A percentile compares a stretch with the other conserved stretches of the same genome.
These are phyloP conservation scores for Venturia carpophila DNA, from an alignment of 2,329 filamentous ascomycete species.

Conservation along the genomic window DNA sequence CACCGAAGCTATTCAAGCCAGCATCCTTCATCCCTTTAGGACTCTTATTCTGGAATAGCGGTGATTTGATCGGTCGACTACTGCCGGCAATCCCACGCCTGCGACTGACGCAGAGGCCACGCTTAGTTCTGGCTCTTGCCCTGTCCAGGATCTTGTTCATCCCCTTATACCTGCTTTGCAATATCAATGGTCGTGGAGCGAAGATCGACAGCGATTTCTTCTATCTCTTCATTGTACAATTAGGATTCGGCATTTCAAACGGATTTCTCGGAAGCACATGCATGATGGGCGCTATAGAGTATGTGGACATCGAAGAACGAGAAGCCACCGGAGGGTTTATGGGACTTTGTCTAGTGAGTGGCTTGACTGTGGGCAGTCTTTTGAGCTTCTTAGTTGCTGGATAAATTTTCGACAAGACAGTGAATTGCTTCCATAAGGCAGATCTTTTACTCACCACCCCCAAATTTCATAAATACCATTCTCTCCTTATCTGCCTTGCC, in stretches of 20 bases:
- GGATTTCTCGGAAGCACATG: slow-evolving; percentile 79
- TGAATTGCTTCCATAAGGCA: too few relatives aligned
- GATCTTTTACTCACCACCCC: too few relatives aligned
- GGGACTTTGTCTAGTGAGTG: slow-evolving; percentile 80
- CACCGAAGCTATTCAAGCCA: slow-evolving; percentile 57
- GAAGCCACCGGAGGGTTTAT: slow-evolving; percentile 92
- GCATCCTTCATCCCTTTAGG: slow-evolving; percentile 79
- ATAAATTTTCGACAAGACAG: not conserved
- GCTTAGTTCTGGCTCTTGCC: slow-evolving; percentile 58
- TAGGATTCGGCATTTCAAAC: slow-evolving; percentile 76
- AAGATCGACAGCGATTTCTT: slow-evolving; percentile 73
- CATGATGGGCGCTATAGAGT: slow-evolving; percentile 84
- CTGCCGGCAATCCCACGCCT: slow-evolving; percentile 52
- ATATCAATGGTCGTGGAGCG: slow-evolving; percentile 67
- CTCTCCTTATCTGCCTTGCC: too few relatives aligned
- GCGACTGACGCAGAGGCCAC: slow-evolving; percentile 53
- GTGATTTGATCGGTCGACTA: slow-evolving; percentile 73
- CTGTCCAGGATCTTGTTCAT: slow-evolving; percentile 62
- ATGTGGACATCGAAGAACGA: slow-evolving; percentile 72
- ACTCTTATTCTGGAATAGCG: slow-evolving; percentile 89
- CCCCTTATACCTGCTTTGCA: slow-evolving; percentile 84
- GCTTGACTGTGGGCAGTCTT: slow-evolving; percentile 76
- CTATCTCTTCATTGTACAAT: slow-evolving; percentile 76
- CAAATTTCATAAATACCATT: too few relatives aligned
- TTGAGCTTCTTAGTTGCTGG: slow-evolving; percentile 62